Evolutionary conservation across 2,329 filamentous ascomycete species (phyloP), one percentile per base, ranked within the genome.

Genomic region (Ambrosiella xylebori): DNA sequence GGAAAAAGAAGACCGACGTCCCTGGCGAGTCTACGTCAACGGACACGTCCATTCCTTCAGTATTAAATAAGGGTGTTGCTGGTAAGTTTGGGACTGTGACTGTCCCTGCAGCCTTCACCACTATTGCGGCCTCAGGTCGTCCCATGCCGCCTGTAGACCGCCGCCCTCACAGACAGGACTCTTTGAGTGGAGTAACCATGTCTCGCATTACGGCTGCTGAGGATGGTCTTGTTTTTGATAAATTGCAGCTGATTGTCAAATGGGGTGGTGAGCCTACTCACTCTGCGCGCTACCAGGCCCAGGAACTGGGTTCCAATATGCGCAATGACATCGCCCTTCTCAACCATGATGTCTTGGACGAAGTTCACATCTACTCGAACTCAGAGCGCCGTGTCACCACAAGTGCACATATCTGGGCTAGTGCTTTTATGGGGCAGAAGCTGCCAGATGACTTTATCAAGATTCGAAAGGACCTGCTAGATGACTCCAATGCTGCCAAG

Each of bases 191-290:
- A 13, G 81, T 94, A 6, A 96, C 90, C 1, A 85, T 96, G 73
- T 97, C 91, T 19, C 85, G 94, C 61, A 94, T 95, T 61, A 93
- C 91, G 6, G 91, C 93, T 0, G 88, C 84, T 13, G 93, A 97
- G 67, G 89, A 97, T 67, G 89, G 90, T 65, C 77, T 97, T 54
- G 85, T 95, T 1, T 77, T 98, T 1, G 94, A 98, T 68, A 98
- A 98, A 70, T 74, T 98, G 39, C 93, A 98, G 68, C 79, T 98
- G 44, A 94, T 98, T 64, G 93, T 98, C 70, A 98, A 98, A 68
- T 98, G 93, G 94, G 93, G 93, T 63, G 93, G 93, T 45, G 93
- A 98, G 68, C 93, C 94, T 11, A 98, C 93, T 0, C 94, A 98
- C 70, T 95, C 93, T 36, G 94, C 93, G 38, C 81, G 93, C 55